Conservation (phyloP, 129 eudicot species). For the Artemisia tridentata region DNA sequence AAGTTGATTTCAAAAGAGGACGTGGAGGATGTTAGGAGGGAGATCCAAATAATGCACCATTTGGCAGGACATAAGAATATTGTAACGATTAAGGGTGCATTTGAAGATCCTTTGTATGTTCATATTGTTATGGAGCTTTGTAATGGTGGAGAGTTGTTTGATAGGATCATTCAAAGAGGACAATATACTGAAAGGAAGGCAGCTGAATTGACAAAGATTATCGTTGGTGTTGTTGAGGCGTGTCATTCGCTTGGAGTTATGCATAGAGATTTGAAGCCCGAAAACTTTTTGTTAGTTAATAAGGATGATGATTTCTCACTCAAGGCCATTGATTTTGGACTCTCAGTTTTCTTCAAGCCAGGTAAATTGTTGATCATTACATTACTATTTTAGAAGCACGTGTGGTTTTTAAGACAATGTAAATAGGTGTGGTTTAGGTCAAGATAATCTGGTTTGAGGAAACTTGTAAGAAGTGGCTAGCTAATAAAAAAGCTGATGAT, state of each 20-base stretch:
- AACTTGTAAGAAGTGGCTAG: neutral
- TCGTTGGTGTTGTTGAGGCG: constrained; percentile 34
- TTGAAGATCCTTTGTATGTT: constrained; percentile 70
- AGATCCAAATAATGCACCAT: constrained; percentile 98
- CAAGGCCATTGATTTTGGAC: constrained; percentile 45
- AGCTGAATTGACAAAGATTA: constrained; percentile 28
- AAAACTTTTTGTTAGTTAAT: constrained; percentile 35
- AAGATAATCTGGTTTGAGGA: neutral
- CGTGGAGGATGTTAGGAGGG: constrained; percentile 90
- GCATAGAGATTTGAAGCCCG: constrained; percentile 43
- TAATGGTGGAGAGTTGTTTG: constrained; percentile 35
- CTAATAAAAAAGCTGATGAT: neutral
- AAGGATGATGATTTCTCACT: constrained; percentile 35
- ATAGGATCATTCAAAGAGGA: constrained; percentile 33
- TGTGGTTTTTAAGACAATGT: neutral
- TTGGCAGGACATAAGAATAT: constrained; percentile 83
- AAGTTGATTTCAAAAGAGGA: constrained; percentile 83
- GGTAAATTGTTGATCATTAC: constrained; percentile 37
- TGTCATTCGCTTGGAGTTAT: constrained; percentile 72
- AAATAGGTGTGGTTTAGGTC: neutral
- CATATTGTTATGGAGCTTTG: constrained; percentile 37
- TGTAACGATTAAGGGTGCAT: constrained; percentile 87
- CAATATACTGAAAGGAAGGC: constrained; percentile 34
- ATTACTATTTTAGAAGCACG: neutral
- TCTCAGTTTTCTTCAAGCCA: constrained; percentile 37